phyloP scores from a whole-genome alignment of 805 yeast genomes.

The Scheffersomyces ergatensis region DNA sequence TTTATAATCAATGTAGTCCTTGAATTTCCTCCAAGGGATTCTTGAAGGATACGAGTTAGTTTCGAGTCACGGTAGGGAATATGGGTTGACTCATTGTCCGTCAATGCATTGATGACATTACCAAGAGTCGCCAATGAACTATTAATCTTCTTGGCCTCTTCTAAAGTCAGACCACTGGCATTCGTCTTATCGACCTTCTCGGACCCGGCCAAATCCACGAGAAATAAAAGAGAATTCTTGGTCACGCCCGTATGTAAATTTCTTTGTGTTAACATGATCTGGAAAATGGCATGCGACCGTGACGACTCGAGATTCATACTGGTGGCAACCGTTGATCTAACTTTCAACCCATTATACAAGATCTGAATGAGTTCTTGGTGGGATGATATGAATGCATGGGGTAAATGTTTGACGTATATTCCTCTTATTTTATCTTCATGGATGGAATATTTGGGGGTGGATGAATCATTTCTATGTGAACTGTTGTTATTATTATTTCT shows the following conservation, averaged over 20 bases:
- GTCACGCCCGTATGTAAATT: conserved; percentile 52
- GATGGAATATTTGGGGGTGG: conserved; percentile 41
- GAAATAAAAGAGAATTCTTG: conserved; percentile 61
- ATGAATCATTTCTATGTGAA: background rate
- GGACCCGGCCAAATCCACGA: conserved; percentile 87
- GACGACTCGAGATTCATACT: conserved; percentile 72
- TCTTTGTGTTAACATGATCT: conserved; percentile 64
- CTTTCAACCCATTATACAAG: conserved; percentile 55
- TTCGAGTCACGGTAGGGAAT: conserved; percentile 87
- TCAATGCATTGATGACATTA: conserved; percentile 73
- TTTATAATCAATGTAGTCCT: conserved; percentile 87
- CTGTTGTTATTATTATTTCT: background rate
- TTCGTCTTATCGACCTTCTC: conserved; percentile 79
- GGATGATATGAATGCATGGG: conserved; percentile 57
- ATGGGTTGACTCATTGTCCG: conserved; percentile 67
- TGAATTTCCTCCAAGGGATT: conserved; percentile 83
- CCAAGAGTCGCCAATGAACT: conserved; percentile 76
- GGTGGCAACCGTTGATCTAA: conserved; percentile 60
- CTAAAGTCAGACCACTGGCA: conserved; percentile 66
- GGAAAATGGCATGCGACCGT: conserved; percentile 78
- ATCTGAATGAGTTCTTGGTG: conserved; percentile 57
- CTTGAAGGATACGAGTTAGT: conserved; percentile 70
- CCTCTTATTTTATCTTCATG: conserved; percentile 67
- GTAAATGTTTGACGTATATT: conserved; percentile 68
- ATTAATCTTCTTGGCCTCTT: conserved; percentile 84